A percentile compares a stretch with the other conserved stretches of the same genome.
Evolutionary conservation across 208 protist species (phyloP).

Genomic region (Phytomonas sp.): DNA sequence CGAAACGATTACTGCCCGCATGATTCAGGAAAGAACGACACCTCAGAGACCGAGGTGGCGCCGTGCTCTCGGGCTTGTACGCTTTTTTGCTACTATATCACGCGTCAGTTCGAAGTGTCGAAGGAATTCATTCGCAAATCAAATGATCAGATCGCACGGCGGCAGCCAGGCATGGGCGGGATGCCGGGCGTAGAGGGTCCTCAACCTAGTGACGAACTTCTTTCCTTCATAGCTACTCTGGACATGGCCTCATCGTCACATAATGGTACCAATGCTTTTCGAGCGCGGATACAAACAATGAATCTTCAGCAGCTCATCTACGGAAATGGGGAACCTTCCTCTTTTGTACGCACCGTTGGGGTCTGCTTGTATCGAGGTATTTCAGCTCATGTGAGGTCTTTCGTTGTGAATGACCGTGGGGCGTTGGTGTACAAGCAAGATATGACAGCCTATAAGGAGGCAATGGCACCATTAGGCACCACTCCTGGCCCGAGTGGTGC

Average conservation of each 20-base stretch:
- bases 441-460: conserved; percentile 81
- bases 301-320: conserved; percentile 78
- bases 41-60: conserved; percentile 35
- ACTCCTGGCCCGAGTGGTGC: conserved; percentile 68
- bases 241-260: not conserved
- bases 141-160: conserved; percentile 43
- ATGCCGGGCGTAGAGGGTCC: not conserved
- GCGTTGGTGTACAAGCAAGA: conserved; percentile 86
- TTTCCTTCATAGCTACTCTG: not conserved
- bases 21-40: conserved; percentile 11
- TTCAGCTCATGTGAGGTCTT: conserved; percentile 57
- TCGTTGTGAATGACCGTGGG: conserved; percentile 59
- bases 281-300: conserved; percentile 65
- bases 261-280: conserved; percentile 22
- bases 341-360: conserved; percentile 76
- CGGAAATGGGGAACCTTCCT: conserved; percentile 71
- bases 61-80: conserved; percentile 84
- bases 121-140: conserved; percentile 81
- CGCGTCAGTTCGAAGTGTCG: conserved; percentile 65
- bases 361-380: conserved; percentile 83
- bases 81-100: conserved; percentile 84
- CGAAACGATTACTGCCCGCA: conserved; percentile 68
- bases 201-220: not conserved
- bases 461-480: conserved; percentile 58
- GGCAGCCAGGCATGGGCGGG: conserved; percentile 10